These are phyloP conservation scores for Pisolithus tinctorius DNA, from an alignment of 768 basidiomycete species.

Conservation along the genomic window DNA sequence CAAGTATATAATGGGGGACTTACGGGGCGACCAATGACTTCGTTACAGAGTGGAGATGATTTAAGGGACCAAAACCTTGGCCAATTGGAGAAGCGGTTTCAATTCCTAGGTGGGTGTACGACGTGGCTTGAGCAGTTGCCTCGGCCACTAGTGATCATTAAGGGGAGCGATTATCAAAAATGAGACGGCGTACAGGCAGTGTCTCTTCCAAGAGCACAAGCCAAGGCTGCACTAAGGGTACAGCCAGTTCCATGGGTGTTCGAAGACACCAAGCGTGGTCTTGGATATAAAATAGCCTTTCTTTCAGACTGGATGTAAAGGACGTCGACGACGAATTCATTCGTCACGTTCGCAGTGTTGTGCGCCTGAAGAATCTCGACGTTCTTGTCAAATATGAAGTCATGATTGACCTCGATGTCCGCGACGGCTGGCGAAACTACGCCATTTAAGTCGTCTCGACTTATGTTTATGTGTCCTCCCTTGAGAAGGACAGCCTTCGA, in stretches of 20 bases:
- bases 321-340: slow-evolving; percentile 56
- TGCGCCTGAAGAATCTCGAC: slow-evolving; percentile 51
- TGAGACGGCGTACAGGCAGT: slow-evolving; percentile 28
- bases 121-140: slow-evolving; percentile 53
- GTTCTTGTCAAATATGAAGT: slow-evolving; percentile 45
- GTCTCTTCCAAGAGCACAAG: slow-evolving; percentile 53
- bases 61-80: slow-evolving; percentile 75
- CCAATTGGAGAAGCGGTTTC: slow-evolving; percentile 62
- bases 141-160: slow-evolving; percentile 37
- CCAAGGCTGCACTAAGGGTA: slow-evolving; percentile 81
- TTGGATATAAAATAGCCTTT: slow-evolving; percentile 44
- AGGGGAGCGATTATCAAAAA: not conserved
- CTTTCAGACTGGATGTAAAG: slow-evolving; percentile 35
- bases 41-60: slow-evolving; percentile 67
- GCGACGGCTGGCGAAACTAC: slow-evolving; percentile 24
- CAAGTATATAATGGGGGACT: slow-evolving; percentile 25
- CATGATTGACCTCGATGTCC: slow-evolving; percentile 33
- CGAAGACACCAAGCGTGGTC: slow-evolving; percentile 55
- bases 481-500: slow-evolving; percentile 67
- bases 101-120: slow-evolving; percentile 74
- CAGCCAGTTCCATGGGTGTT: slow-evolving; percentile 93
- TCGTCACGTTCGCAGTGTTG: not conserved
- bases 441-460: slow-evolving; percentile 36
- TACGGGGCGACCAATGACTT: slow-evolving; percentile 46
- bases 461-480: slow-evolving; percentile 67